Base-by-base conservation (phyloP, 768 basidiomycete species). In the Clitopilus passeckerianus region DNA sequence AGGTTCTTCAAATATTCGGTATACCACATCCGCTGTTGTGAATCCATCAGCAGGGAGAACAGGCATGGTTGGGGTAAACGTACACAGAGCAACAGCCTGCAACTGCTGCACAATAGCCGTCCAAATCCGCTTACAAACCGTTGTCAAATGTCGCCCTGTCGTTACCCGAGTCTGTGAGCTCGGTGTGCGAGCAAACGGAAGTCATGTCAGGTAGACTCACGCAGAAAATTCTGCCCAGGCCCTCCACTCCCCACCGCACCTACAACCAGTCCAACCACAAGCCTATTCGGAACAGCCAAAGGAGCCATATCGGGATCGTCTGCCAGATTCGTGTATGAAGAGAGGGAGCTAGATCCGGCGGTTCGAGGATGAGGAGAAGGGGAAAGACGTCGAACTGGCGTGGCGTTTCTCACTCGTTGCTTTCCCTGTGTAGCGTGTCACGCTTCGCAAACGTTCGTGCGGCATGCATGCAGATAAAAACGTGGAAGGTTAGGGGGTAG, bases 1-100 rank as follows among this genome's bases (percentile, higher is more conserved):
- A 18, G 61, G 58, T 46, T 63, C 65, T 14, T 58, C 54, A 16
- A 66, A 61, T 9, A 63, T 53, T 16, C 54, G 46, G 34, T 52
- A 35, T 23, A 50, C 46, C 46, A 50, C 46, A 22, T 50, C 46
- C 16, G 46, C 46, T 50, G 22, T 50, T 9, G 46, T n/a, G 46
- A 16, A 50, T 23, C 10, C 18, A 23, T 50, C 46, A 50, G 46
- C 46, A 10, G 16, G 9, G n/a, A 18, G 10, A 50, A n/a, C 20
- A 4, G 46, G 6, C 46, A 22, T 10, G 46, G 10, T 50, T 10
- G 46, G 46, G 46, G n/a, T 50, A 23, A 23, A n/a, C 46, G 18
- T 50, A 50, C 46, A 50, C 9, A 50, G 18, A 18, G 46, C 46
- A 50, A 50, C 20, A 22, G 46, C 46, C 18, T 50, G 46, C 46